These are phyloP conservation scores for Vaccinium corymbosum DNA, from an alignment of 148 eudicot genomes.

Conservation along the genomic window DNA sequence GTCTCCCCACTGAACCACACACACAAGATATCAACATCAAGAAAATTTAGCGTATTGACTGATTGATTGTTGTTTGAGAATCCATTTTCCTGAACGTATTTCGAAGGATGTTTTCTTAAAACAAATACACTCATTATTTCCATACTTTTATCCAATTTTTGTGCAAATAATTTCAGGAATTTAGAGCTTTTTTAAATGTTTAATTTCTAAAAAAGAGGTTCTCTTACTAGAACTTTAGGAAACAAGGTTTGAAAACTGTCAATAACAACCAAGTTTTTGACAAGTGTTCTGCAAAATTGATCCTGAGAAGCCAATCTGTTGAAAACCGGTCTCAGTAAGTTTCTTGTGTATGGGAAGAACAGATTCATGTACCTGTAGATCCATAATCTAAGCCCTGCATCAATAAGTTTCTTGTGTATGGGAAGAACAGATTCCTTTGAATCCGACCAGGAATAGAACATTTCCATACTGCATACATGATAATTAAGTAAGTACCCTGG, in stretches of 20 bases:
- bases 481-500: background rate
- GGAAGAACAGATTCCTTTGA: constrained; percentile 76
- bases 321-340: background rate
- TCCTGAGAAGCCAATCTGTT: background rate
- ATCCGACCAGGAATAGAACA: constrained; percentile 57
- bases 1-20: constrained; percentile 70
- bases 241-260: background rate
- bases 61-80: background rate
- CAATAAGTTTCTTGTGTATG: constrained; percentile 71
- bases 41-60: background rate
- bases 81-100: background rate
- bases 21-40: constrained; percentile 3
- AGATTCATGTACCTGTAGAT: constrained; percentile 81
- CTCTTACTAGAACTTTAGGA: background rate
- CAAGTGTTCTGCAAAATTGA: background rate
- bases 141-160: background rate
- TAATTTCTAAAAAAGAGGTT: background rate
- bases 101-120: background rate
- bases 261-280: too few relatives aligned
- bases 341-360: too few relatives aligned
- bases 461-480: constrained; percentile 47
- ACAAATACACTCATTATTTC: background rate
- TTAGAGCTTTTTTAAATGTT: background rate
- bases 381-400: constrained; percentile 85
- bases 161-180: background rate